phyloP scores from a whole-genome alignment of 164 flowering plant species.

The Vitis vinifera region DNA sequence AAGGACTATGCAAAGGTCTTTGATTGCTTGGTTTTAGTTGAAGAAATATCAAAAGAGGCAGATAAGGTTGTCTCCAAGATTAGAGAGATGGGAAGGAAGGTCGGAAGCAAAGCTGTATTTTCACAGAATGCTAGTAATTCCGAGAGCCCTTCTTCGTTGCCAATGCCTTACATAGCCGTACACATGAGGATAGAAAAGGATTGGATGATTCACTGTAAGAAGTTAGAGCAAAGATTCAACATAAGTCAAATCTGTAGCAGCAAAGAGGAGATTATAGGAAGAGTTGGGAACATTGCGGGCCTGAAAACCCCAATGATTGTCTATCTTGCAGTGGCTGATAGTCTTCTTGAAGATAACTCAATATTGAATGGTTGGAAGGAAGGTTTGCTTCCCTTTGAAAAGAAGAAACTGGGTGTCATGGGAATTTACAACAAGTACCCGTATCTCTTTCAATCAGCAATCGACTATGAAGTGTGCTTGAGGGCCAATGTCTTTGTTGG shows the following conservation, averaged over 20 bases:
- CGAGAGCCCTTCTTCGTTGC: constrained; percentile 9
- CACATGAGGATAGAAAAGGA: constrained; percentile 98
- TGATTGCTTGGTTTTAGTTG: constrained; percentile 83
- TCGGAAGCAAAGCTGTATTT: constrained; percentile 10
- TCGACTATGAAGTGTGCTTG: constrained; percentile 94
- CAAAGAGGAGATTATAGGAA: constrained; percentile 71
- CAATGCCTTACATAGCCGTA: constrained; percentile 72
- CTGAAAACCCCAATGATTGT: constrained; percentile 46
- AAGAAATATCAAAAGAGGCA: constrained; percentile 68
- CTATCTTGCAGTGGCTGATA: constrained; percentile 91
- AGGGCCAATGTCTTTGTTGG: constrained; percentile 91
- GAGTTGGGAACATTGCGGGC: constrained; percentile 65
- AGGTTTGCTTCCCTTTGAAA: constrained; percentile 73
- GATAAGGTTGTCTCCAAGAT: constrained; percentile 71
- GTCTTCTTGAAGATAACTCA: constrained; percentile 67
- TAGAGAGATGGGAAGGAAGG: constrained; percentile 45
- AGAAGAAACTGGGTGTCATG: constrained; percentile 76
- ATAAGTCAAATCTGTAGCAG: constrained; percentile 76
- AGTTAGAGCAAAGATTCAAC: constrained; percentile 67
- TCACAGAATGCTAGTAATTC: constrained; percentile 6
- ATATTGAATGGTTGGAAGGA: constrained; percentile 77
- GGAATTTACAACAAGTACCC: constrained; percentile 71
- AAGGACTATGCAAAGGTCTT: constrained; percentile 82
- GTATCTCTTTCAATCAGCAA: constrained; percentile 88
- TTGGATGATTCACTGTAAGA: constrained; percentile 99